Base-by-base conservation (phyloP, 2,329 filamentous ascomycete genomes). In the Penicillium sp. region DNA sequence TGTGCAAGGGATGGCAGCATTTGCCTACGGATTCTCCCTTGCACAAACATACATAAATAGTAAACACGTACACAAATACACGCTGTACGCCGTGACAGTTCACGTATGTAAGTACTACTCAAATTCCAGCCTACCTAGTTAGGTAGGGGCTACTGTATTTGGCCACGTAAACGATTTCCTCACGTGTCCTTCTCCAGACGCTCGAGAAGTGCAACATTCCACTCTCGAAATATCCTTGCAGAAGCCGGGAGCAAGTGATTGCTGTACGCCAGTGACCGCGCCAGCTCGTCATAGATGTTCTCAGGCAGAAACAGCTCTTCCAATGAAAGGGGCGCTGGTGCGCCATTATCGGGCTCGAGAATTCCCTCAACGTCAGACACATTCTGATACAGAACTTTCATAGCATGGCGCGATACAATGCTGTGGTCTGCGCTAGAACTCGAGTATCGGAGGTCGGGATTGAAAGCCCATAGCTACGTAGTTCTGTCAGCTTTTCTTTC, bases 391-490 rank as follows among this genome's bases (percentile, higher is more conserved):
- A 86, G 78, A 20, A 85, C 71, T 62, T 85, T 86, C 71, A 82
- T 76, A 1, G 81, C 81, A n/a, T 80, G 76, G 48, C 72, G 71
- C 2, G 68, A 63, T 45, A 76, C 70, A 8, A 70, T 62, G 35
- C 55, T 68, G 9, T 66, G 57, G 1, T 64, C 58, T 9, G 61
- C n/a, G 45, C 62, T 65, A 9, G 77, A 78, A 9, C 75, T 80
- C 1, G 83, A 83, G 60, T 84, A 81, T 51, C 76, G 76, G 42
- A 86, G 73, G 57, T 84, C 79, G 0, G 82, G 81, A 7, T 83
- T 83, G 68, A 86, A 86, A 54, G 83, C 73, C 83, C 83, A 86
- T 26, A 85, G 61, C 68, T 81, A 47, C 7, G 8, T 20, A 8
- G 6, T 8, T 23, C 7, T 21, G 2, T 43, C 40, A 18, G 46